Base-by-base conservation (phyloP, 257 asterid genomes). In the Solanum bulbocastanum region DNA sequence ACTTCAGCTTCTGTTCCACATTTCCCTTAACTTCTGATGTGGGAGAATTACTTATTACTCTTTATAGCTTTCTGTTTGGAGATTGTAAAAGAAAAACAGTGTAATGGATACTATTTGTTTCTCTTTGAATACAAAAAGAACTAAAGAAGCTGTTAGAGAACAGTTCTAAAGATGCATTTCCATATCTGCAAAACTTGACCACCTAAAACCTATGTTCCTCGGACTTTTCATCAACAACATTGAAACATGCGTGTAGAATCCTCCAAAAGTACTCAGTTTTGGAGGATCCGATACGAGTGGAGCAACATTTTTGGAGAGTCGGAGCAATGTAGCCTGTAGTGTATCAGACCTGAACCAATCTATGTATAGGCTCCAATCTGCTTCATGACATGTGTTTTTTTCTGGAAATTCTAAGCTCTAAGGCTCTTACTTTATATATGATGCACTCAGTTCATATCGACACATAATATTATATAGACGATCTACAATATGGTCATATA, bases 21-120 rank as follows among this genome's bases (percentile, higher is more conserved):
- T 71, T 33, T 73, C 81, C 35, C 27, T 35, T 18, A 35, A 1
- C 0, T 33, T 12, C 14, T 5, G 8, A 35, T 73, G 81, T 73
- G 81, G 81, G 81, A 73, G 4, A 73, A 15, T 7, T 1, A 71
- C 40, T 15, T 9, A 69, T 15, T 69, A 32, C 39, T 32, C 76
- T 71, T 22, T 71, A 32, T 71, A 32, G 40, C 76, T 30, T 16
- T 71, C n/a, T 71, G n/a, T 71, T 71, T 71, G 76, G 76, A 69
- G 37, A 66, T 27, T 0, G 18, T n/a, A n/a, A 62, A 23, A 23
- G 0, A n/a, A 62, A 62, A 20, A 0, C 66, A 58, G 66, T 58
- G 66, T 18, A 58, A 58, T 18, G 66, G 11, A 58, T 58, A 20
- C 58, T 14, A 49, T 58, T 58, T 58, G 66, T 18, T 58, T 23